phyloP scores from a whole-genome alignment of 2,329 filamentous ascomycete species.

The Cladosporium sp. region DNA sequence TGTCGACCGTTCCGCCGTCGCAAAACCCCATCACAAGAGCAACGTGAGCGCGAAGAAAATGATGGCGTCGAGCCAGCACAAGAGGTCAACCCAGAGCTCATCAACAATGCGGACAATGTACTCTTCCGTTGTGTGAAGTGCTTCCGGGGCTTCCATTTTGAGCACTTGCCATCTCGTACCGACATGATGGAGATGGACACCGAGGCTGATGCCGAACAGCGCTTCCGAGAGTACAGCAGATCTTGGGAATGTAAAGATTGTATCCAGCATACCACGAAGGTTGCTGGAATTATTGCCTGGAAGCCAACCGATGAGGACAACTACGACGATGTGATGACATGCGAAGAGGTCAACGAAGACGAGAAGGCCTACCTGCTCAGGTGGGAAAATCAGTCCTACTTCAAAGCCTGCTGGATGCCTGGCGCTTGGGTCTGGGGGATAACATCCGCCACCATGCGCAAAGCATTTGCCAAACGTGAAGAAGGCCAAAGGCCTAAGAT shows the following conservation, averaged over 20 bases:
- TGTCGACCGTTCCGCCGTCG: slow-evolving; percentile 74
- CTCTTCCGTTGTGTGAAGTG: slow-evolving; percentile 83
- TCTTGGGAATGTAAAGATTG: slow-evolving; percentile 85
- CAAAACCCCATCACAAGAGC: slow-evolving; percentile 76
- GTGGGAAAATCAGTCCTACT: slow-evolving; percentile 80
- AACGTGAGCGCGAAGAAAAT: slow-evolving; percentile 78
- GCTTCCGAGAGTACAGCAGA: slow-evolving; percentile 70
- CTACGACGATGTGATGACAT: slow-evolving; percentile 56
- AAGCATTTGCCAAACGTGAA: slow-evolving; percentile 73
- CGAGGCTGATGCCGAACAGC: slow-evolving; percentile 59
- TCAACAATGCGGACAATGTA: slow-evolving; percentile 76
- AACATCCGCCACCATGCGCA: slow-evolving; percentile 64
- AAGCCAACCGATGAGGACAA: slow-evolving; percentile 65
- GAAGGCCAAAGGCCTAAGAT: slow-evolving; percentile 65
- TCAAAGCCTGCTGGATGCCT: slow-evolving; percentile 81
- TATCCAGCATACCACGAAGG: slow-evolving; percentile 62
- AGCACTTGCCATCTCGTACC: slow-evolving; percentile 69
- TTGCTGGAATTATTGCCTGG: slow-evolving; percentile 85
- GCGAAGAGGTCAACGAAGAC: slow-evolving; percentile 66
- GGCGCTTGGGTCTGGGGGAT: slow-evolving; percentile 86
- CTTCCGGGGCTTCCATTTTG: slow-evolving; percentile 77
- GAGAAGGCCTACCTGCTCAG: slow-evolving; percentile 92
- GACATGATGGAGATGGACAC: slow-evolving; percentile 48
- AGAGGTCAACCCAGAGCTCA: slow-evolving; percentile 59
- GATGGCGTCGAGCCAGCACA: slow-evolving; percentile 73